Conservation (phyloP, 306 rosid genomes). For the Lagenaria siceraria region DNA sequence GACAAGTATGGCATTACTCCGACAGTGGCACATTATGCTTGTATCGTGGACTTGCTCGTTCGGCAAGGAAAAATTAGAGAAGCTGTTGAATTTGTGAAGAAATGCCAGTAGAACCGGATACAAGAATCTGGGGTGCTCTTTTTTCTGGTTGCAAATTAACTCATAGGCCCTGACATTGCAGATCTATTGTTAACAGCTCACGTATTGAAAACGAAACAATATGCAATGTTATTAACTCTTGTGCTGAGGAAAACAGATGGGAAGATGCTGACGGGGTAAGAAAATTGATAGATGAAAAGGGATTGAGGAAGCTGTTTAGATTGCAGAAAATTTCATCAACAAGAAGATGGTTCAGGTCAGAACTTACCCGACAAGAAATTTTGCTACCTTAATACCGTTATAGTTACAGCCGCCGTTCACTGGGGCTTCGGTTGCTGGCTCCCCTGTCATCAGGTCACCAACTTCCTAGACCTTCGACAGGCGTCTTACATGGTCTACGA, state of each 20-base stretch:
- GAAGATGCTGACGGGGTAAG: slow-evolving; percentile 5
- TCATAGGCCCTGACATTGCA: slow-evolving; percentile 2
- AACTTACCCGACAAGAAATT: too few relatives aligned
- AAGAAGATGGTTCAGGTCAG: too few relatives aligned
- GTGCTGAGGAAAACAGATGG: slow-evolving; percentile 2
- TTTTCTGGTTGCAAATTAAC: slow-evolving; percentile 7
- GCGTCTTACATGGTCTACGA: too few relatives aligned
- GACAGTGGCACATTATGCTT: slow-evolving; percentile 7
- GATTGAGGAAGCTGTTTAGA: not conserved
- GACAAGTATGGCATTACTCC: slow-evolving; percentile 7
- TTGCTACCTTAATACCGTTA: too few relatives aligned
- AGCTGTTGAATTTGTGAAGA: slow-evolving; percentile 15
- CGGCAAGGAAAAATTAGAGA: slow-evolving; percentile 3
- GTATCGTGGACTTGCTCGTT: slow-evolving; percentile 11
- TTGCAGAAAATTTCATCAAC: too few relatives aligned
- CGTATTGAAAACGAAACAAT: not conserved
- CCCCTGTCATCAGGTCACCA: too few relatives aligned
- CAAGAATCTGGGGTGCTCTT: slow-evolving; percentile 11
- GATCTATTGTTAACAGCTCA: slow-evolving; percentile 11
- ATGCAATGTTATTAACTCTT: slow-evolving; percentile 2
- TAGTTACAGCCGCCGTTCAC: too few relatives aligned
- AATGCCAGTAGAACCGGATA: slow-evolving; percentile 7
- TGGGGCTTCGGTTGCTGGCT: too few relatives aligned
- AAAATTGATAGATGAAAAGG: slow-evolving; percentile 2
- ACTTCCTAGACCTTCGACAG: too few relatives aligned